Evolutionary conservation across 805 yeast species (phyloP), one percentile per base, ranked within the genome.

Genomic region (Suhomyces pyralidae): DNA sequence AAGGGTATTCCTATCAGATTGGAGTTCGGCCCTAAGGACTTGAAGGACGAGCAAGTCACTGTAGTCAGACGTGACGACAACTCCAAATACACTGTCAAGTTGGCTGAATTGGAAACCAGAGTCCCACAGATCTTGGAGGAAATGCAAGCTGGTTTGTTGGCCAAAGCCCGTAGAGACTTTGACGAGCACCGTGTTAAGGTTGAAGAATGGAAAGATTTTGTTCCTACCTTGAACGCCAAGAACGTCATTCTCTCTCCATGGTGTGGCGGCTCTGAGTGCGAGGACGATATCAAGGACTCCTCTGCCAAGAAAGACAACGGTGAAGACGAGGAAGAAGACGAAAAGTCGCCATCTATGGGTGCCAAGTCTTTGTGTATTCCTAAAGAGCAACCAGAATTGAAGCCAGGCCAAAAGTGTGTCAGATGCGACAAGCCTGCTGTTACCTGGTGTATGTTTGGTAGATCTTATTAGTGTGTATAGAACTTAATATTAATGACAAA

Each of bases 321-420:
- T 57, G 96, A 88, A 60, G 84, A 76, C 26, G 90, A 84, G 61
- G 97, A 88, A 70, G 86, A 79, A 47, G 99, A 94, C 68, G 98
- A 94, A 67, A 88, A 89, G 71, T 90, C 99, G 22, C 99, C 99
- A 68, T 85, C 96, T 49, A 94, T 94, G 99, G 99, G 99, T 68
- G 99, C 99, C 60, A 94, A 94, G 80, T 88, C 97, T 19, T 81
- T 94, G 73, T 94, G 99, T 82, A 92, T 92, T 70, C 99, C 99
- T 59, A 85, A 85, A 67, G 88, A 89, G 40, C 98, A 93, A 78
- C 97, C 97, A 54, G 82, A 76, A 64, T 81, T 93, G 71, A 82
- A 82, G 69, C 76, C 70, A 59, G 93, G 86, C 61, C 89, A 90
- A 59, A 86, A 85, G 71, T 96, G 99, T 84, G 86, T 90, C 58